phyloP scores from a whole-genome alignment of 352 stramenopile genomes.

The Phytophthora colocasiae region DNA sequence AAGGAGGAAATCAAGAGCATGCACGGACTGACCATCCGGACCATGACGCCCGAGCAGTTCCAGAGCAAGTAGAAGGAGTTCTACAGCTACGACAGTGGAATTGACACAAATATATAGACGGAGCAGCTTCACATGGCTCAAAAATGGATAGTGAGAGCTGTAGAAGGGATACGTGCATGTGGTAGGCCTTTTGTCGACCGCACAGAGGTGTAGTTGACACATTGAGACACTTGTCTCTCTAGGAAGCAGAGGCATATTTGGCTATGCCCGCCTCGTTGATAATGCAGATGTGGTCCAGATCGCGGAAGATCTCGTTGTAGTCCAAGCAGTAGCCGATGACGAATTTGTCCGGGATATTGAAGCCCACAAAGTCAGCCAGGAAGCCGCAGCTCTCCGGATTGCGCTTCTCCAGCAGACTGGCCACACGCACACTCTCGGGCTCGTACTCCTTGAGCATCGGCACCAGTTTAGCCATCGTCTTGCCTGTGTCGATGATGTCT shows the following conservation, averaged over 20 bases:
- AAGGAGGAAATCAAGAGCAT: slow-evolving; percentile 90
- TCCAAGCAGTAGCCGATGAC: slow-evolving; percentile 96
- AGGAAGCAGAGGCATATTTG: slow-evolving; percentile 74
- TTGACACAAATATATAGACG: slow-evolving; percentile 31
- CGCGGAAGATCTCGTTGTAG: slow-evolving; percentile 97
- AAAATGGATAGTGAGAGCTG: background rate
- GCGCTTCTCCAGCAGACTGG: slow-evolving; percentile 95
- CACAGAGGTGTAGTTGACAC: background rate
- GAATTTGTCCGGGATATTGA: slow-evolving; percentile 97
- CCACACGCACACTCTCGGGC: slow-evolving; percentile 89
- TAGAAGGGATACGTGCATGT: slow-evolving; percentile 5
- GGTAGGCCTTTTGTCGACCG: background rate
- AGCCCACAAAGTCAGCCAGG: slow-evolving; percentile 95
- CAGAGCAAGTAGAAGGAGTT: slow-evolving; percentile 56
- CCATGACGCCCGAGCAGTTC: slow-evolving; percentile 82
- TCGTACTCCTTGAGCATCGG: slow-evolving; percentile 84
- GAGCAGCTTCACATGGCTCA: slow-evolving; percentile 8
- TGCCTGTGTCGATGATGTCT: slow-evolving; percentile 98
- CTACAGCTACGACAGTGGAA: background rate
- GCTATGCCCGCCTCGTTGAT: slow-evolving; percentile 94
- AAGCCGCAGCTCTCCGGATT: slow-evolving; percentile 90
- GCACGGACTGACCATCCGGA: slow-evolving; percentile 87
- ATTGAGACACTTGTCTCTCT: slow-evolving; percentile 14
- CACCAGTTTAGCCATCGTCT: slow-evolving; percentile 93
- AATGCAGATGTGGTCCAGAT: slow-evolving; percentile 96